Percentiles rank a stretch among this genome's conserved stretches.
phyloP scores from a whole-genome alignment of 768 basidiomycete genomes.

The Hirschioporus abietinus region DNA sequence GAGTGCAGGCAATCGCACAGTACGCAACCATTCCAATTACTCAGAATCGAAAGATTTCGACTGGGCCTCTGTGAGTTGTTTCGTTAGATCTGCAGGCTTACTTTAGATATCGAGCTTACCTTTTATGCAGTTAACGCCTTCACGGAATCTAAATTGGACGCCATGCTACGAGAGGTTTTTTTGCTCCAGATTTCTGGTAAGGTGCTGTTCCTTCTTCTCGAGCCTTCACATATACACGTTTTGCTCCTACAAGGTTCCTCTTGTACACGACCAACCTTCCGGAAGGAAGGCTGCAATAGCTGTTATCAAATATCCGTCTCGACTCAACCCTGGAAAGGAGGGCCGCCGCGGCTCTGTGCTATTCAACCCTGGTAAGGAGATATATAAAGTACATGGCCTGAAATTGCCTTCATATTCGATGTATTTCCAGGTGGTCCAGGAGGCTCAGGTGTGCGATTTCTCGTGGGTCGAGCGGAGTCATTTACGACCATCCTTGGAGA shows the following conservation, averaged over 20 bases:
- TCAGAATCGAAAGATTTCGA: neutral
- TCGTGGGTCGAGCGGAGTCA: constrained; percentile 19
- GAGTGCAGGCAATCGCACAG: neutral
- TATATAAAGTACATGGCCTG: neutral
- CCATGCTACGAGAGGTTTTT: constrained; percentile 10
- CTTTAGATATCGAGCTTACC: neutral
- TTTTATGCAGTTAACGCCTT: constrained; percentile 5
- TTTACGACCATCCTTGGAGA: constrained; percentile 33
- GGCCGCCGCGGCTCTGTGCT: constrained; percentile 25
- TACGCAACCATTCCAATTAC: neutral
- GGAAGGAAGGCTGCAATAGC: constrained; percentile 21
- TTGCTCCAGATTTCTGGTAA: neutral
- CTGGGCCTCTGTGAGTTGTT: neutral
- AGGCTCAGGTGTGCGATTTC: constrained; percentile 33
- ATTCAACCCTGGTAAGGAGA: constrained; percentile 22
- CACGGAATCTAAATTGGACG: constrained; percentile 7
- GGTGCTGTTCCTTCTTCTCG: neutral
- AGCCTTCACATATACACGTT: neutral
- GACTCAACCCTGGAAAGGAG: constrained; percentile 6
- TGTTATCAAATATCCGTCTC: constrained; percentile 21
- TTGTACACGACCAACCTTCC: constrained; percentile 22
- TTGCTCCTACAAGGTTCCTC: constrained; percentile 19
- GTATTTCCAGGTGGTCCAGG: constrained; percentile 34
- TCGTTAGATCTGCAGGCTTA: neutral
- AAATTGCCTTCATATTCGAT: neutral